A percentile compares a stretch with the other conserved stretches of the same genome.
These are phyloP conservation scores for Camelina laxa DNA, from an alignment of 345 rosid genomes.

Conservation along the genomic window DNA sequence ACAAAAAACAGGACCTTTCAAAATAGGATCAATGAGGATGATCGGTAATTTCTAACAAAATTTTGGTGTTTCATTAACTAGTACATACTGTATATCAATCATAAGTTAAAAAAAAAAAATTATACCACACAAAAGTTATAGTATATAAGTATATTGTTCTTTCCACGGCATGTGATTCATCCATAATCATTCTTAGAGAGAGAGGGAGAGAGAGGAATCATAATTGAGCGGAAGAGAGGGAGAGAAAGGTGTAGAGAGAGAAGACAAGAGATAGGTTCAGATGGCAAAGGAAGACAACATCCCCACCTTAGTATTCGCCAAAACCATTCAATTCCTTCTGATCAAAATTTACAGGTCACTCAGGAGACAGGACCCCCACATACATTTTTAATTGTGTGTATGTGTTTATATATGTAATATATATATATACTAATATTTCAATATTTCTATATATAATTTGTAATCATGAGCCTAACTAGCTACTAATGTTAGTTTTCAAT, in stretches of 20 bases:
- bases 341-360: conserved; percentile 32
- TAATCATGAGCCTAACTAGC: background rate
- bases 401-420: background rate
- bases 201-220: background rate
- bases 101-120: background rate
- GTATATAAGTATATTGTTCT: conserved; percentile 6
- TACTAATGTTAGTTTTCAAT: background rate
- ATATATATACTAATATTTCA: background rate
- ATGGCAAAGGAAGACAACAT: conserved; percentile 34
- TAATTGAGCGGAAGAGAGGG: background rate
- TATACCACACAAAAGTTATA: background rate
- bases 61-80: background rate
- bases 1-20: background rate
- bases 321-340: conserved; percentile 28
- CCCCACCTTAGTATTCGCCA: conserved; percentile 42
- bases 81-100: background rate
- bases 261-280: conserved; percentile 33
- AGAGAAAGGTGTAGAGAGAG: background rate
- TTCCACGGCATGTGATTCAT: conserved; percentile 8
- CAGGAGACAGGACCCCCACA: conserved; percentile 27
- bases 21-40: background rate
- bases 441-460: background rate
- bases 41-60: background rate
- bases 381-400: background rate
- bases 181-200: conserved; percentile 15